A percentile compares a stretch with the other conserved stretches of the same genome.
phyloP scores from a whole-genome alignment of 148 eudicot genomes.

The Rhododendron molle region DNA sequence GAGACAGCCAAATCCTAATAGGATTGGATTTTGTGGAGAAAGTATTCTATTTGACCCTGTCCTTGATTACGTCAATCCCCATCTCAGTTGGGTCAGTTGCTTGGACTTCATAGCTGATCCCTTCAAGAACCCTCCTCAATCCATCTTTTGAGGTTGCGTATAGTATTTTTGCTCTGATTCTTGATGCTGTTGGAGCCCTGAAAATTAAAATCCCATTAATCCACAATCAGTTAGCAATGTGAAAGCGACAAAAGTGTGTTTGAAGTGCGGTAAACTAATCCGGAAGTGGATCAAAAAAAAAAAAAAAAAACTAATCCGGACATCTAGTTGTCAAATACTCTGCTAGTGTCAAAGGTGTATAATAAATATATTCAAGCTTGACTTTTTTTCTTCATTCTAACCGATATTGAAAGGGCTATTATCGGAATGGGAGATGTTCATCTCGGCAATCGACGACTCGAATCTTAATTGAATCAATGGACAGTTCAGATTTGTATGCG shows the following conservation, averaged over 20 bases:
- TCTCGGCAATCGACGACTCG: too few relatives aligned
- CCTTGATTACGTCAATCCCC: conserved; percentile 72
- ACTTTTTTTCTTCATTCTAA: too few relatives aligned
- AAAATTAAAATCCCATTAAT: not conserved
- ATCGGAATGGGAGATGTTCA: too few relatives aligned
- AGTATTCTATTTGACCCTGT: conserved; percentile 47
- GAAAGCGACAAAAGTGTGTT: too few relatives aligned
- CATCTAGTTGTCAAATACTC: too few relatives aligned
- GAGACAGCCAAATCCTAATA: not conserved
- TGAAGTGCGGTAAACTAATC: too few relatives aligned
- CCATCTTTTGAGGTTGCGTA: conserved; percentile 88
- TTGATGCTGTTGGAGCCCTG: conserved; percentile 81
- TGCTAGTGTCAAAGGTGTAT: not conserved
- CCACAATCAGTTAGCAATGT: not conserved
- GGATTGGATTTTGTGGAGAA: not conserved
- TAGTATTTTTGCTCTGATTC: conserved; percentile 75
- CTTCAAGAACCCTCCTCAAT: conserved; percentile 73
- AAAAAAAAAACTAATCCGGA: too few relatives aligned
- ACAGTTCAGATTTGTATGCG: too few relatives aligned
- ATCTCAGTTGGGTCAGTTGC: conserved; percentile 91
- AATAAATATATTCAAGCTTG: too few relatives aligned
- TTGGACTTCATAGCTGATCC: conserved; percentile 76
- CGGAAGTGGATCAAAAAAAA: too few relatives aligned
- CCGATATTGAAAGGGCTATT: too few relatives aligned
- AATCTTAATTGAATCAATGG: too few relatives aligned